A percentile compares a stretch with the other conserved stretches of the same genome.
phyloP scores from a whole-genome alignment of 495 filamentous ascomycete species.

The Paragyromitra xinjiangensis region DNA sequence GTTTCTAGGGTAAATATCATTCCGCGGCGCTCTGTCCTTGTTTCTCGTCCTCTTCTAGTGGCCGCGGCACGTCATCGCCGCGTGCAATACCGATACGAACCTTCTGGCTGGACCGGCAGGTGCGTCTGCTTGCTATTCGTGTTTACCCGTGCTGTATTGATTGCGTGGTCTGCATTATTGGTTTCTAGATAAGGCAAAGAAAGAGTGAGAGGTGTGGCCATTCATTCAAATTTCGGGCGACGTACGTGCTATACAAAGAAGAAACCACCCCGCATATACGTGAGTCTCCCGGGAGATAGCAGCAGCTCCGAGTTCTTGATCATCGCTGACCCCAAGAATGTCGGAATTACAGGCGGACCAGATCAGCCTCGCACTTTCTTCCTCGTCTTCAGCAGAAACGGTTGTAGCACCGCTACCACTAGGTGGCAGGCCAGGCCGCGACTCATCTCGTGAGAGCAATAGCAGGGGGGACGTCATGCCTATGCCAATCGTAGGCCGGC shows the following conservation, averaged over 20 bases:
- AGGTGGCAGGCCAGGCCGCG: not conserved
- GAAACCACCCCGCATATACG: slow-evolving; percentile 6
- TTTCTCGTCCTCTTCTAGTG: not conserved
- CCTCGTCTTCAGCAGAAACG: slow-evolving; percentile 8
- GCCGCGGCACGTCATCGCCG: not conserved
- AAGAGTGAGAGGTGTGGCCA: not conserved
- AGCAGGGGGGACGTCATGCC: slow-evolving; percentile 26
- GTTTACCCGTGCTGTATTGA: slow-evolving; percentile 19
- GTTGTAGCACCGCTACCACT: not conserved
- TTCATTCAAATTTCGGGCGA: slow-evolving; percentile 1
- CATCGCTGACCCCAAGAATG: slow-evolving; percentile 13
- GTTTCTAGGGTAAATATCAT: slow-evolving; percentile 19
- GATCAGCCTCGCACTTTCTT: not conserved
- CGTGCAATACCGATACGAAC: slow-evolving; percentile 9
- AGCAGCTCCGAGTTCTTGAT: not conserved
- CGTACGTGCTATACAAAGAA: slow-evolving; percentile 9
- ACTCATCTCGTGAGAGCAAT: slow-evolving; percentile 2
- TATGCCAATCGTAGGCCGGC: slow-evolving; percentile 54
- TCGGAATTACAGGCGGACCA: not conserved
- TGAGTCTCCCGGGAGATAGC: not conserved
- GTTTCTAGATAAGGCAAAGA: slow-evolving; percentile 17
- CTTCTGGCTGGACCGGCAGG: slow-evolving; percentile 1
- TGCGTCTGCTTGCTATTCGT: not conserved
- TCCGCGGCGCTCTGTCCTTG: slow-evolving; percentile 5
- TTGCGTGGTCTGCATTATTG: slow-evolving; percentile 4